phyloP scores from a whole-genome alignment of 169 alveolate species.

The Besnoitia besnoiti region DNA sequence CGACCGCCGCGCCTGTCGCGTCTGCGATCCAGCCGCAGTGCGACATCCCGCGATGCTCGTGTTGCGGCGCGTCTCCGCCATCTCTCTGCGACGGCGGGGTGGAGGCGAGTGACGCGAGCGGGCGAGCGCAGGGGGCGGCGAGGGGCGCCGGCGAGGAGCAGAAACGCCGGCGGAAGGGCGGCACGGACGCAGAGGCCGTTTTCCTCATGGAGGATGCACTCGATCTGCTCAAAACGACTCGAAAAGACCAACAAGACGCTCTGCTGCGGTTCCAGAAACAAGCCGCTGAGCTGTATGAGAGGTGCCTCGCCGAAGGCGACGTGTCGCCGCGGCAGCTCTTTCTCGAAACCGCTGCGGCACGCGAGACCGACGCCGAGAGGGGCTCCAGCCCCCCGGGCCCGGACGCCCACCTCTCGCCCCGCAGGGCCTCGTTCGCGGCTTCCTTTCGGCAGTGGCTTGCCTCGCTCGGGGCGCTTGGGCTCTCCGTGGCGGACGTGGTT shows the following conservation, averaged over 20 bases:
- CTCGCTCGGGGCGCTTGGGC: conserved; percentile 32
- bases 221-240: not conserved
- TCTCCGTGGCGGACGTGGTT: conserved; percentile 1
- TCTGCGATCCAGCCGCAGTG: conserved; percentile 42
- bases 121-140: not conserved
- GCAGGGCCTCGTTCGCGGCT: too few relatives aligned
- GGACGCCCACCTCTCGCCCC: too few relatives aligned
- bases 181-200: not conserved
- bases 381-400: not conserved
- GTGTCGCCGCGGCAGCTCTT: too few relatives aligned
- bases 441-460: not conserved
- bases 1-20: conserved; percentile 7
- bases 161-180: not conserved
- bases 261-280: conserved; percentile 48
- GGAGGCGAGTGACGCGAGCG: not conserved
- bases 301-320: too few relatives aligned
- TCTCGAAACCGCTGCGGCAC: conserved; percentile 51
- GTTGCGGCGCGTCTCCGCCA: too few relatives aligned
- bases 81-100: too few relatives aligned
- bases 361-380: too few relatives aligned
- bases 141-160: not conserved
- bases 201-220: conserved; percentile 55
- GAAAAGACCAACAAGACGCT: conserved; percentile 45
- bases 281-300: not conserved
- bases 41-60: not conserved